Percentiles rank a stretch among this genome's conserved stretches.
These are phyloP conservation scores for Sugiyamaella lignohabitans DNA, from an alignment of 805 yeast genomes.

Conservation along the genomic window DNA sequence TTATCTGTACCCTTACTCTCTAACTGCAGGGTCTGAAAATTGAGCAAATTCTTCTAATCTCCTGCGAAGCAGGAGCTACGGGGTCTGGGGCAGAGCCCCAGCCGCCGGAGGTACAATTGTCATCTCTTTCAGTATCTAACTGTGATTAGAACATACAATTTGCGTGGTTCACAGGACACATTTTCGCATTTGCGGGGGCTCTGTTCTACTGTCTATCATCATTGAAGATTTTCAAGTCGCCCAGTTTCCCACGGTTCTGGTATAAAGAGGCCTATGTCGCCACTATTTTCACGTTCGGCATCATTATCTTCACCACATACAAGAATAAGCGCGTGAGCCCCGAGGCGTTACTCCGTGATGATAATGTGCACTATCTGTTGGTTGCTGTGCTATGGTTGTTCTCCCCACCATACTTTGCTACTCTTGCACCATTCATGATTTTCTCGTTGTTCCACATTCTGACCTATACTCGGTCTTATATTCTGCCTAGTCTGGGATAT, in stretches of 20 bases:
- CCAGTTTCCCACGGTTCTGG: constrained; percentile 38
- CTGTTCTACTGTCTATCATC: constrained; percentile 36
- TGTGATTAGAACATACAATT: constrained; percentile 57
- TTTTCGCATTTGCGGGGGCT: constrained; percentile 40
- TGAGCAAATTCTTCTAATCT: too few species aligned
- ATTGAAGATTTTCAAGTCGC: constrained; percentile 20
- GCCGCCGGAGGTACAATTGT: not conserved
- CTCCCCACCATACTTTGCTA: constrained; percentile 53
- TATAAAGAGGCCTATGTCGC: constrained; percentile 59
- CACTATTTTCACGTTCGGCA: constrained; percentile 65
- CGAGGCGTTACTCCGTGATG: constrained; percentile 44
- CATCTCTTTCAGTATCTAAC: not conserved
- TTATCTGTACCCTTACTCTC: too few species aligned
- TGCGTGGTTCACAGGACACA: constrained; percentile 68
- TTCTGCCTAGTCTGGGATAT: constrained; percentile 57
- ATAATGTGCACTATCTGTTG: constrained; percentile 65
- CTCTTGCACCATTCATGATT: constrained; percentile 66
- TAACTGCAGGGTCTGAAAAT: too few species aligned
- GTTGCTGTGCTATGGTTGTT: constrained; percentile 51
- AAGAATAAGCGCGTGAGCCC: constrained; percentile 22
- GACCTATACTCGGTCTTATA: constrained; percentile 55
- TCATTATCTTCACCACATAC: constrained; percentile 61
- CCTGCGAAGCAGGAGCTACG: too few species aligned
- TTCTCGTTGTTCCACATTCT: constrained; percentile 80
- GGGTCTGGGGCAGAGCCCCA: too few species aligned